Evolutionary conservation across 106 monocot species (phyloP), one percentile per base, ranked within the genome.

Genomic region (Triglochin maritima): DNA sequence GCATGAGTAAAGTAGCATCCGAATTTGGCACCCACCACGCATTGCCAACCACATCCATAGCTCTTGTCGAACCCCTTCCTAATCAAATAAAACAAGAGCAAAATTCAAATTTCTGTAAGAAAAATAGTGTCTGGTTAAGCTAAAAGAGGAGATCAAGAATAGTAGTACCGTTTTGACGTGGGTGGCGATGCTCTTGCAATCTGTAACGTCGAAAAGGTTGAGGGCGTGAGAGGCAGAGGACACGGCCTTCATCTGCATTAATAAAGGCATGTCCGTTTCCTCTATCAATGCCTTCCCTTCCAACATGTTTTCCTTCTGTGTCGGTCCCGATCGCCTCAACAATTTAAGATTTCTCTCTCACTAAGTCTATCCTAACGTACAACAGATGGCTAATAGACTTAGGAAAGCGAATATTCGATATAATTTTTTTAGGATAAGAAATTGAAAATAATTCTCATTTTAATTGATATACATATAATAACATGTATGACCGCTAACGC

Each of bases 1-100:
- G 56, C 78, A 67, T 90, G 86, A 5, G 86, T 84, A 70, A 90
- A 89, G 78, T 83, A 89, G 72, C 90, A 90, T 42, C 90, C 86
- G 60, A 84, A 90, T 71, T 74, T 87, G 52, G 74, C 72, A 0
- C 90, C 90, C 63, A 87, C 86, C 50, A 90, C 90, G 60, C 90
- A 90, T 50, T 84, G 84, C 86, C 90, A 90, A 5, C 82, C 84
- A 5, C 68, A 41, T 4, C 87, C 86, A 54, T 84, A 80, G 8
- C 44, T 75, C 69, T 47, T 64, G 66, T 89, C 90, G 59, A 84
- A 90, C 54, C 79, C 86, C 89, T 89, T 57, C 54, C 60, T 46
- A 58, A 61, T 43, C 17, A 10, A 42, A 44, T 6, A 54, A 6
- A 16, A 44, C 52, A 3, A 6, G 64, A 14, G 46, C 12, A 48